phyloP scores from a whole-genome alignment of 257 asterid genomes.

The Osmanthus fragrans region DNA sequence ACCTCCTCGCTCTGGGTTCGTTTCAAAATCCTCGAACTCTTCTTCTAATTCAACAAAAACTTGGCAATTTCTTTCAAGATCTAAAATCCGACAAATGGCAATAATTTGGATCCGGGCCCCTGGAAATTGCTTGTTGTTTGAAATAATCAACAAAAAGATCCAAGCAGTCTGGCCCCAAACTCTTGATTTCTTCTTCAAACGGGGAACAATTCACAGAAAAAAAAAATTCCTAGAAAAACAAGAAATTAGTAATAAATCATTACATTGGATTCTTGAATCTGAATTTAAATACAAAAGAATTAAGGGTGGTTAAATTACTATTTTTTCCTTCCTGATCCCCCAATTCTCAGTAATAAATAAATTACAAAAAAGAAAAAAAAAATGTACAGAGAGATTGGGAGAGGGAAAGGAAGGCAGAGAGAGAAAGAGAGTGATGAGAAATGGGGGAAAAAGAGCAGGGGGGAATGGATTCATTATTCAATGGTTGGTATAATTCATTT shows the following conservation, averaged over 20 bases:
- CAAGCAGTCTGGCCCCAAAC: conserved; percentile 18
- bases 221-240: background rate
- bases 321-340: conserved; percentile 31
- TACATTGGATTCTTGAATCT: conserved; percentile 31
- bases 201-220: conserved; percentile 9
- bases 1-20: conserved; percentile 51
- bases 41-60: conserved; percentile 10
- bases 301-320: conserved; percentile 7
- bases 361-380: background rate
- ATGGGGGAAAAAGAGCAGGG: conserved; percentile 34
- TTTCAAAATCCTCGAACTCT: conserved; percentile 20
- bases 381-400: background rate
- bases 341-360: conserved; percentile 29
- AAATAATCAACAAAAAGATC: conserved; percentile 26
- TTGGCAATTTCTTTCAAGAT: conserved; percentile 8
- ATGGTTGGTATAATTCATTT: conserved; percentile 37
- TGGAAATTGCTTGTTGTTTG: conserved; percentile 3
- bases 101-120: background rate
- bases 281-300: conserved; percentile 9
- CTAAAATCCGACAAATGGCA: background rate
- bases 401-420: conserved; percentile 24
- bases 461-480: conserved; percentile 40
- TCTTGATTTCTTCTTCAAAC: conserved; percentile 2
- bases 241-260: conserved; percentile 35
- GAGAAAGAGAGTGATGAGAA: conserved; percentile 3